Evolutionary conservation across 2,329 filamentous ascomycete genomes (phyloP), one percentile per base, ranked within the genome.

Genomic region (Metarhizium album): DNA sequence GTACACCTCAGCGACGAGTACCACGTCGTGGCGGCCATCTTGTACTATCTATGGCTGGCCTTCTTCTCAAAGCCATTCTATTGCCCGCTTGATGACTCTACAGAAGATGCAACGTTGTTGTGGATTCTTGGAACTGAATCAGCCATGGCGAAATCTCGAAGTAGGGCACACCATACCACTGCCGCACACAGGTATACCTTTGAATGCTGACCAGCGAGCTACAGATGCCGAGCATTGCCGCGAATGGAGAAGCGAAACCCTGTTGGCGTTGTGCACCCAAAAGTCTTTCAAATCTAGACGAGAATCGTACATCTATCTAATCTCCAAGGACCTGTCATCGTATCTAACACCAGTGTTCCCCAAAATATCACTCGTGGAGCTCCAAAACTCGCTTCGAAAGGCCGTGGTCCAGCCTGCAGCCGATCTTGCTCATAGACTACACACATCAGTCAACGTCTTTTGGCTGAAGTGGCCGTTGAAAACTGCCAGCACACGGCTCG

Each of bases 381-480:
- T 69, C 16, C 62, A 65, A 31, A 55, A 50, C 45, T 68, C 67
- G 42, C 46, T 69, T 22, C 61, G 62, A 14, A 60, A 59, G 51
- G 61, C 55, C 47, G 61, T 69, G 40, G 50, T 68, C 49, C 63
- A 67, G 23, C 66, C 67, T 4, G 67, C 67, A 27, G 62, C 61
- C 48, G 64, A 68, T 9, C 62, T 69, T 51, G 65, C 62, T 2
- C 67, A 69, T 50, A 60, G 58, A 46, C 58, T 69, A n/a, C 66
- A 69, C 22, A 57, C 67, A 5, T 62, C 67, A 4, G 54, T 61
- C 18, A 65, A 58, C 46, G 54, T 67, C 29, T 69, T 59, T 53
- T 66, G 65, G 13, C 54, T 69, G 24, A 69, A 68, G 42, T 69
- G 67, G 67, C 65, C 67, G 7, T 63, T 65, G 37, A 61, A 65